Conservation (phyloP, 2,329 filamentous ascomycete species). For the Aspergillus sp. region DNA sequence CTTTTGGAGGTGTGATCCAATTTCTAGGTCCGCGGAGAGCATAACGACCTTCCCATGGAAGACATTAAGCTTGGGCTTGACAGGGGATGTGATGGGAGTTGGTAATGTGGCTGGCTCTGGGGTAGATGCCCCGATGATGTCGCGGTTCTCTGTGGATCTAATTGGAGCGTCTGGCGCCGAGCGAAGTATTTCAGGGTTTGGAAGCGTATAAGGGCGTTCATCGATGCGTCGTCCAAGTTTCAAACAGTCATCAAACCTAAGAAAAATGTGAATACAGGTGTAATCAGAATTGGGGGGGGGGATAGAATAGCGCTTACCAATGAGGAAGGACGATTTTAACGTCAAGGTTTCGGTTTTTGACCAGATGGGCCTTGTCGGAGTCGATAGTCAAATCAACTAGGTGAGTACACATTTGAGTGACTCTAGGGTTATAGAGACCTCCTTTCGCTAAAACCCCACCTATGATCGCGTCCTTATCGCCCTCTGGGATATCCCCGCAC, state of each 20-base stretch:
- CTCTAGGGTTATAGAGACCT: conserved; percentile 70
- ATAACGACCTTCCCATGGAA: conserved; percentile 77
- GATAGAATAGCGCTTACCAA: conserved; percentile 57
- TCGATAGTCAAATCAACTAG: conserved; percentile 79
- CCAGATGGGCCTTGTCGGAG: conserved; percentile 63
- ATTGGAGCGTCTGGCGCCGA: conserved; percentile 57
- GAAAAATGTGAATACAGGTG: conserved; percentile 19
- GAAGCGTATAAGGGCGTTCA: conserved; percentile 81
- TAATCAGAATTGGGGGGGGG: background rate
- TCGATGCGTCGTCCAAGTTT: conserved; percentile 89
- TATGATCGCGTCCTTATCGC: conserved; percentile 87
- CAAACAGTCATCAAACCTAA: conserved; percentile 93
- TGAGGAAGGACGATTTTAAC: conserved; percentile 89
- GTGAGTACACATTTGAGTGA: conserved; percentile 79
- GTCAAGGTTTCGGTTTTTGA: conserved; percentile 63
- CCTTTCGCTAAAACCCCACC: conserved; percentile 88
- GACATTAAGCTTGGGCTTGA: conserved; percentile 61
- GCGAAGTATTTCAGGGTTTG: conserved; percentile 79
- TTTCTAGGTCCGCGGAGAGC: conserved; percentile 71
- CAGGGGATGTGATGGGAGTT: conserved; percentile 26
- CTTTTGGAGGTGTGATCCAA: conserved; percentile 64
- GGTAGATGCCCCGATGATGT: conserved; percentile 67
- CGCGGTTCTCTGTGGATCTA: conserved; percentile 57
- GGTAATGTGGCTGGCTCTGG: conserved; percentile 46
- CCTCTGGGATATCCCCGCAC: conserved; percentile 78